Conservation (phyloP, 345 rosid genomes). For the Triadica sebifera region DNA sequence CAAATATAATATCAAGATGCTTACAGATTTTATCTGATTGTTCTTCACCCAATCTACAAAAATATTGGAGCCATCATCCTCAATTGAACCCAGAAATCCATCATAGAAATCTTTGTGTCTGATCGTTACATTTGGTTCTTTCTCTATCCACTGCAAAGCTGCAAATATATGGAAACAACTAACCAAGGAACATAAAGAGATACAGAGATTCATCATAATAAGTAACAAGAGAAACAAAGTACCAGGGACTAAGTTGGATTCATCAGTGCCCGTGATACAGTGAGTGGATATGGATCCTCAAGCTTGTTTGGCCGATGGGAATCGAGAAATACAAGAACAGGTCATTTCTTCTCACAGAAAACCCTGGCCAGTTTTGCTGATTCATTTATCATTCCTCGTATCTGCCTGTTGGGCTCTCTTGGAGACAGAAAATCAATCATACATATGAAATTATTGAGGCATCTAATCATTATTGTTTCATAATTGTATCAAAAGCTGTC, state of each 20-base stretch:
- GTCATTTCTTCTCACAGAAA: constrained; percentile 71
- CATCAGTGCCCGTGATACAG: constrained; percentile 75
- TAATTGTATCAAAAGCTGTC: no score
- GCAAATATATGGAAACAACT: constrained; percentile 10
- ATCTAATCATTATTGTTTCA: no score
- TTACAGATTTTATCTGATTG: constrained; percentile 65
- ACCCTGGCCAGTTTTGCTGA: constrained; percentile 47
- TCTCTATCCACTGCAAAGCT: constrained; percentile 77
- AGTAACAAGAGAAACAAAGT: background rate
- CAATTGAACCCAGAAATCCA: constrained; percentile 83
- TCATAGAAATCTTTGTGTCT: constrained; percentile 69
- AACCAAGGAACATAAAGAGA: background rate
- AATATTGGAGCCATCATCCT: constrained; percentile 71
- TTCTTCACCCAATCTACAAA: constrained; percentile 72
- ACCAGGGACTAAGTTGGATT: constrained; percentile 80
- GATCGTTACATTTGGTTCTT: constrained; percentile 58
- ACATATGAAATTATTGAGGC: no score
- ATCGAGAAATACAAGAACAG: constrained; percentile 77
- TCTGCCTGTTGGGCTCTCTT: constrained; percentile 52
- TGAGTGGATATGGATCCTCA: constrained; percentile 80
- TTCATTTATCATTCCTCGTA: constrained; percentile 71
- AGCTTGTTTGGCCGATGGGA: constrained; percentile 77
- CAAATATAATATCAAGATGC: constrained; percentile 10
- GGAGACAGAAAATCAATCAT: constrained; percentile 48
- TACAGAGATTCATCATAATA: background rate